Evolutionary conservation across 805 yeast genomes (phyloP).

Genomic region (Tetrapisispora pingtungensis): DNA sequence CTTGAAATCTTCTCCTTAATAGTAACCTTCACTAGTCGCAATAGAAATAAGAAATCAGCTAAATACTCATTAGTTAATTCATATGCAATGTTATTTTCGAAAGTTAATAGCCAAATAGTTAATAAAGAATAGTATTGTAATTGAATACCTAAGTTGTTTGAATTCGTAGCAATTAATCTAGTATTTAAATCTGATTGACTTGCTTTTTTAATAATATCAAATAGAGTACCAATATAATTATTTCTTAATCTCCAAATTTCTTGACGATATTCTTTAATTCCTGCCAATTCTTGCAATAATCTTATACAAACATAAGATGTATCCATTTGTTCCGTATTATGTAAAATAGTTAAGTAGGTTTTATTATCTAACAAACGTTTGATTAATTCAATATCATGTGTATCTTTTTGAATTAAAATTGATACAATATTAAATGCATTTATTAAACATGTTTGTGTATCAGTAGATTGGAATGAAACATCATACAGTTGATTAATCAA

Average conservation of each 20-base stretch:
- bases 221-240: conserved; percentile 39
- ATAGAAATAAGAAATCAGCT: conserved; percentile 34
- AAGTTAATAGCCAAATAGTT: conserved; percentile 77
- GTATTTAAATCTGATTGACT: conserved; percentile 22
- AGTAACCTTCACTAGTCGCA: conserved; percentile 59
- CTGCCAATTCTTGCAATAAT: conserved; percentile 25
- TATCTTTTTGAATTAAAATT: conserved; percentile 19
- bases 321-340: conserved; percentile 23
- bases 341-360: conserved; percentile 16
- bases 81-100: conserved; percentile 44
- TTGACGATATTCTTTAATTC: conserved; percentile 20
- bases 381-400: conserved; percentile 14
- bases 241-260: conserved; percentile 27
- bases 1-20: conserved; percentile 89
- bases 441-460: conserved; percentile 24
- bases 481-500: conserved; percentile 16
- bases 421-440: conserved; percentile 27
- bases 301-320: conserved; percentile 26
- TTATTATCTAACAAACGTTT: conserved; percentile 15
- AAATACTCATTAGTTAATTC: conserved; percentile 46
- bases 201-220: conserved; percentile 36
- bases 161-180: conserved; percentile 25
- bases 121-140: conserved; percentile 72
- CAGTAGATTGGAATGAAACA: conserved; percentile 18
- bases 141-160: conserved; percentile 52